Evolutionary conservation across 2,329 filamentous ascomycete species (phyloP).

Genomic region (Xylaria digitata): DNA sequence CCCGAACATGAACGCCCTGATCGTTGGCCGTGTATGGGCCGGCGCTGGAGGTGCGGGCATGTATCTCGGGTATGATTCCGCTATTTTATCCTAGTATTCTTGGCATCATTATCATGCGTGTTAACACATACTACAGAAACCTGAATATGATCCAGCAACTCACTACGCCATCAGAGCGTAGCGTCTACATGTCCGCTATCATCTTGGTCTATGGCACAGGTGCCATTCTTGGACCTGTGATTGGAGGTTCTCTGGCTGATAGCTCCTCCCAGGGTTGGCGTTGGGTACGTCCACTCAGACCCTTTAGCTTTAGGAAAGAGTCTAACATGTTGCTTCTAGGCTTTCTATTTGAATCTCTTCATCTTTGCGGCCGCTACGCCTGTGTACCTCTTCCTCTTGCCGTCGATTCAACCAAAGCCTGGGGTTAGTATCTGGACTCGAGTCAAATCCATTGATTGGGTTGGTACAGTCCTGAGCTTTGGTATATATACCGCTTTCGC

Average conservation of each 20-base stretch:
- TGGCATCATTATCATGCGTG: no score
- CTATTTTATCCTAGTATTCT: no score
- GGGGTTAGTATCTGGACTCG: constrained; percentile 44
- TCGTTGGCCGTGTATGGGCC: constrained; percentile 31
- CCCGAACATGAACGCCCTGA: constrained; percentile 43
- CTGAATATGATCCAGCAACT: no score
- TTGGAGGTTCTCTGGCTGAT: constrained; percentile 54
- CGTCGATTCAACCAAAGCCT: constrained; percentile 44
- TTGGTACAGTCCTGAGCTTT: constrained; percentile 57
- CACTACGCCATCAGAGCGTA: constrained; percentile 29
- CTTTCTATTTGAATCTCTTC: constrained; percentile 41
- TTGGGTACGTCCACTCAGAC: background rate
- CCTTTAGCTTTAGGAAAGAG: no score
- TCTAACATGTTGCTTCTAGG: background rate
- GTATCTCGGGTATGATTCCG: constrained; percentile 43
- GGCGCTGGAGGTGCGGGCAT: constrained; percentile 25
- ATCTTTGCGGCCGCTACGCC: constrained; percentile 54
- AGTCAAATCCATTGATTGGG: constrained; percentile 53
- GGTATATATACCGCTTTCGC: constrained; percentile 54
- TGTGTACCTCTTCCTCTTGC: constrained; percentile 51
- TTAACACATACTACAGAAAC: no score
- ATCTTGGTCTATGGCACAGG: constrained; percentile 53
- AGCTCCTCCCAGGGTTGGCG: constrained; percentile 5
- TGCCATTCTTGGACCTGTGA: constrained; percentile 55
- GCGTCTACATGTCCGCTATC: constrained; percentile 44